Conservation (phyloP, 495 filamentous ascomycete species). For the Aspergillus campestris region DNA sequence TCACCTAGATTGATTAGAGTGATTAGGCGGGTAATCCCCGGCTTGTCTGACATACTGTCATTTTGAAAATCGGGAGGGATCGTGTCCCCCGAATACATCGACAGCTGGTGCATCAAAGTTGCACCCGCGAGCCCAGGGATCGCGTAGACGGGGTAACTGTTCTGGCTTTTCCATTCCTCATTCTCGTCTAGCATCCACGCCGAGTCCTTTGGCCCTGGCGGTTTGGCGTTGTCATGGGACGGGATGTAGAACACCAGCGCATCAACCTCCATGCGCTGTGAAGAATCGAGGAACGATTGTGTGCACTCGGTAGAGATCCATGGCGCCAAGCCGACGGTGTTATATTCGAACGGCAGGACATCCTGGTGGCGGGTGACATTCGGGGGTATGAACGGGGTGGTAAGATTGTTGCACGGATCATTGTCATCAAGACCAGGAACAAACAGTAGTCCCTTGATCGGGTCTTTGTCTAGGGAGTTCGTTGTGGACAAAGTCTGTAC, state of each 20-base stretch:
- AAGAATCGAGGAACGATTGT: constrained; percentile 56
- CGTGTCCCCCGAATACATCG: constrained; percentile 66
- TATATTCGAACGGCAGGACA: constrained; percentile 45
- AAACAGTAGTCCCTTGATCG: constrained; percentile 69
- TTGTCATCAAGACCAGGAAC: constrained; percentile 56
- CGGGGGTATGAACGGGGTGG: constrained; percentile 51
- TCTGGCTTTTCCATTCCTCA: constrained; percentile 51
- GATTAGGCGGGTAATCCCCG: constrained; percentile 49
- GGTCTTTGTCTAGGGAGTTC: constrained; percentile 42
- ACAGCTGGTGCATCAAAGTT: constrained; percentile 61
- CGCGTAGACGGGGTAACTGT: constrained; percentile 75
- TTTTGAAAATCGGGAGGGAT: constrained; percentile 43
- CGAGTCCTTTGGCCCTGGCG: constrained; percentile 49
- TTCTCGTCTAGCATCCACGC: constrained; percentile 61
- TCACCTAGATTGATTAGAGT: constrained; percentile 52
- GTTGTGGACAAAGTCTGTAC: constrained; percentile 65
- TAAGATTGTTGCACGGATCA: constrained; percentile 52
- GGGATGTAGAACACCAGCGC: constrained; percentile 74
- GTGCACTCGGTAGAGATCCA: constrained; percentile 71
- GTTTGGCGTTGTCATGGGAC: constrained; percentile 43
- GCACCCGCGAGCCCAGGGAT: constrained; percentile 58
- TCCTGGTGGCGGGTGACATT: constrained; percentile 66
- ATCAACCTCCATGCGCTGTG: constrained; percentile 44
- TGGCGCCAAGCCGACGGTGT: constrained; percentile 77
- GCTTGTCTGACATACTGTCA: constrained; percentile 16